A percentile compares a stretch with the other conserved stretches of the same genome.
Evolutionary conservation across 441 rosid genomes (phyloP).

Genomic region (Jatropha podagrica): DNA sequence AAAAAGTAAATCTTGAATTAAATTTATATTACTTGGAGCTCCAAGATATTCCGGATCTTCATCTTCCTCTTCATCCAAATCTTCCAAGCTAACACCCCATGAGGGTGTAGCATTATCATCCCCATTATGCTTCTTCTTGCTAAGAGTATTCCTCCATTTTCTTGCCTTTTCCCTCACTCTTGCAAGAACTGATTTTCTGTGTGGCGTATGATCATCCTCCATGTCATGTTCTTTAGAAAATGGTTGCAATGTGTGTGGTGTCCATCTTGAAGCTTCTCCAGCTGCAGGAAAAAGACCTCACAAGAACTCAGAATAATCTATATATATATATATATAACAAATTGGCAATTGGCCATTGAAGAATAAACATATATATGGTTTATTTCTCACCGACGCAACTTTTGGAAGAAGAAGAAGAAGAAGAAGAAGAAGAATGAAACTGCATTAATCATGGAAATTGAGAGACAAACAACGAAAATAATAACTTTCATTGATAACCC

Average conservation of each 20-base stretch:
- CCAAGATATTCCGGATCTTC: conserved; percentile 46
- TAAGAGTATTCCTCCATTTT: conserved; percentile 41
- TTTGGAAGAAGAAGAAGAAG: too few species aligned
- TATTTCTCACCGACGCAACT: too few species aligned
- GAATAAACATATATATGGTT: too few species aligned
- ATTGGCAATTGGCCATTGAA: too few species aligned
- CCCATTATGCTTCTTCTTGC: conserved; percentile 31
- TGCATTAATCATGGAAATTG: too few species aligned
- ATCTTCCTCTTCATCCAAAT: conserved; percentile 26
- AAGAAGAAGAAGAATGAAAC: too few species aligned
- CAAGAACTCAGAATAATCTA: too few species aligned
- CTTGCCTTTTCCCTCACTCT: conserved; percentile 51
- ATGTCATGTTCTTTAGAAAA: conserved; percentile 37
- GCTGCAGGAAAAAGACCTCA: conserved; percentile 13
- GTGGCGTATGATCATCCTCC: conserved; percentile 48
- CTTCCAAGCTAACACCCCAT: conserved; percentile 39
- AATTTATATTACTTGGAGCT: conserved; percentile 40
- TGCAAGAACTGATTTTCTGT: conserved; percentile 59
- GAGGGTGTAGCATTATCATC: conserved; percentile 31
- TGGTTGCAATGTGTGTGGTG: conserved; percentile 27
- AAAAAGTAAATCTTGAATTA: too few species aligned
- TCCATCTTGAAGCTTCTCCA: conserved; percentile 42
- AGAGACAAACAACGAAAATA: too few species aligned
- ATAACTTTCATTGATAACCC: too few species aligned
- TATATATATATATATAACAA: too few species aligned